Conservation (phyloP, 352 stramenopile species). For the Hyaloperonospora brassicae region DNA sequence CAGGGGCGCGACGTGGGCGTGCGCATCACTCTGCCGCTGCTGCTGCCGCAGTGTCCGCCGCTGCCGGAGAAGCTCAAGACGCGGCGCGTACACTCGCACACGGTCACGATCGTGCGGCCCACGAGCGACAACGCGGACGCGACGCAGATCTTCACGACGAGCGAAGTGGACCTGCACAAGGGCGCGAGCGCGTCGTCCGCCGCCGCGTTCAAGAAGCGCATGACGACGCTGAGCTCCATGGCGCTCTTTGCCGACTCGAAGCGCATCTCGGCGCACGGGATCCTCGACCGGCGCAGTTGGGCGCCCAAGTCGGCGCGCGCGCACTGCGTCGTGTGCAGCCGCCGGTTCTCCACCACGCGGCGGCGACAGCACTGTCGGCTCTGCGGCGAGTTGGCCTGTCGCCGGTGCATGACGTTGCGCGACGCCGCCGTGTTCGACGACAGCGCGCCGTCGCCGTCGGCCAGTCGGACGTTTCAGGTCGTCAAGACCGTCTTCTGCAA, state of each 20-base stretch:
- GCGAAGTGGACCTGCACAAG: conserved; percentile 43
- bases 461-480: conserved; percentile 35
- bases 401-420: conserved; percentile 53
- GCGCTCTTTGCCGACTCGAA: conserved; percentile 50
- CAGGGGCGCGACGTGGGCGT: conserved; percentile 54
- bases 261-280: conserved; percentile 46
- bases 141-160: conserved; percentile 54
- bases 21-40: conserved; percentile 56
- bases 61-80: conserved; percentile 44
- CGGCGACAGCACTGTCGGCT: conserved; percentile 69
- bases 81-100: conserved; percentile 42
- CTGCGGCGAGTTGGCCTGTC: conserved; percentile 68
- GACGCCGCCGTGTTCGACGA: conserved; percentile 32
- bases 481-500: conserved; percentile 58
- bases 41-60: conserved; percentile 50
- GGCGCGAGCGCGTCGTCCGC: conserved; percentile 20
- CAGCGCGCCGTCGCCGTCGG: conserved; percentile 7
- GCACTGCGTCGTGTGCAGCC: conserved; percentile 51
- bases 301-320: conserved; percentile 35
- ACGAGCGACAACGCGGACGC: conserved; percentile 29
- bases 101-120: conserved; percentile 44
- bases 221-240: conserved; percentile 49
- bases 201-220: conserved; percentile 35
- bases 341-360: conserved; percentile 49
- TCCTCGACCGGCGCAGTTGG: conserved; percentile 47